Percentiles rank a stretch among this genome's conserved stretches.
Conservation (phyloP, 495 filamentous ascomycete species). For the Penicillium roqueforti region DNA sequence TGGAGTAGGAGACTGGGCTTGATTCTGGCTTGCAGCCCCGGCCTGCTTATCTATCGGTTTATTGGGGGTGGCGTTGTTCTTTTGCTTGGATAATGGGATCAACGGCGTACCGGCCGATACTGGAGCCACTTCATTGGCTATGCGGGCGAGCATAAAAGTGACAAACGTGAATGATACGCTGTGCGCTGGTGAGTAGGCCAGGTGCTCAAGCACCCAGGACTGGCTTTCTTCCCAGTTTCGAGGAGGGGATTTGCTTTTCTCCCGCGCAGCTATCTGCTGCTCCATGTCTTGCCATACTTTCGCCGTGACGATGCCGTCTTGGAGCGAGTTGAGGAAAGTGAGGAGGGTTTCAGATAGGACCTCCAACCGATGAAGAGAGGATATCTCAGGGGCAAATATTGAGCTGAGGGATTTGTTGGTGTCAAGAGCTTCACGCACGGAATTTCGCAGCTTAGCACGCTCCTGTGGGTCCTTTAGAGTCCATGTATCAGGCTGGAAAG, state of each 20-base stretch:
- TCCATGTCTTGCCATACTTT: slow-evolving; percentile 70
- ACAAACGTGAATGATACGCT: slow-evolving; percentile 85
- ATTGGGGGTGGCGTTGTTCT: not conserved
- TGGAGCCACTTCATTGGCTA: slow-evolving; percentile 45
- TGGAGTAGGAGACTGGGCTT: slow-evolving; percentile 18
- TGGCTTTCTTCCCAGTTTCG: slow-evolving; percentile 59
- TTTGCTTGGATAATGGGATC: not conserved
- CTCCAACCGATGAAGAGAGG: slow-evolving; percentile 64
- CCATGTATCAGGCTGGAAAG: slow-evolving; percentile 59
- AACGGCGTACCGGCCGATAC: slow-evolving; percentile 14
- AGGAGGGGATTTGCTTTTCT: slow-evolving; percentile 45
- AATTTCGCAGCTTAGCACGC: slow-evolving; percentile 31
- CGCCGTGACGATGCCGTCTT: slow-evolving; percentile 68
- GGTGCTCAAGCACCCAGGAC: slow-evolving; percentile 64
- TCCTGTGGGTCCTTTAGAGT: slow-evolving; percentile 35
- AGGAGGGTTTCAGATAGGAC: slow-evolving; percentile 63
- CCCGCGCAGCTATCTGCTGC: slow-evolving; percentile 49
- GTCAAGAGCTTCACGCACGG: slow-evolving; percentile 66
- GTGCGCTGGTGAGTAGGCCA: slow-evolving; percentile 67
- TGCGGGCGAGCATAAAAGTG: slow-evolving; percentile 64
- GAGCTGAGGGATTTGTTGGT: slow-evolving; percentile 53
- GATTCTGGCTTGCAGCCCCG: not conserved
- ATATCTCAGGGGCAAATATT: slow-evolving; percentile 54
- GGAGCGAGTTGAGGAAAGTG: slow-evolving; percentile 63
- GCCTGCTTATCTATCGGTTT: slow-evolving; percentile 9